A percentile compares a stretch with the other conserved stretches of the same genome.
These are phyloP conservation scores for Xanthoconium purpureum DNA, from an alignment of 768 basidiomycete species.

Conservation along the genomic window DNA sequence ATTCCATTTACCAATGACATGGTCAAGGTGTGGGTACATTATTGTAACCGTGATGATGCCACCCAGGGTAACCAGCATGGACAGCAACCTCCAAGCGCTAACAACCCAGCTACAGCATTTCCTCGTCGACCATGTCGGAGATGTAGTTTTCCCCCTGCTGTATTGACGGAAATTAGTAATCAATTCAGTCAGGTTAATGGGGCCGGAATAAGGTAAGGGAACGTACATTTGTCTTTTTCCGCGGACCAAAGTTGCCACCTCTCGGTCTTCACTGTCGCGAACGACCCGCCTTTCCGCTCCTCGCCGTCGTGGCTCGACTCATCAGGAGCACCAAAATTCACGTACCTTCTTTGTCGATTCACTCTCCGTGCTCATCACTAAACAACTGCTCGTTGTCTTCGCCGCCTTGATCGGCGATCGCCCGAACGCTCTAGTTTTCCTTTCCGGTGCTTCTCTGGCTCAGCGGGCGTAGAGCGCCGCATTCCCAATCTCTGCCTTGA, in stretches of 20 bases:
- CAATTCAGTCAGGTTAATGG: neutral
- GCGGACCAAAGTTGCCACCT: constrained; percentile 49
- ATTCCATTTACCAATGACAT: too few species aligned
- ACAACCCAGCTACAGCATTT: too few species aligned
- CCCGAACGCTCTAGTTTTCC: constrained; percentile 62
- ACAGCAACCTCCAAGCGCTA: too few species aligned
- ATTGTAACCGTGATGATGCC: too few species aligned
- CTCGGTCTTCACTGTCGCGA: constrained; percentile 77
- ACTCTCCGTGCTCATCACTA: constrained; percentile 60
- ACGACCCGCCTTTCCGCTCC: constrained; percentile 71
- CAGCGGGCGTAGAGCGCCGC: constrained; percentile 37
- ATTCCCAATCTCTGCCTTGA: constrained; percentile 49
- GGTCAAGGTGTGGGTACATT: too few species aligned
- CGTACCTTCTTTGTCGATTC: constrained; percentile 69
- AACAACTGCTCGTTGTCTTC: constrained; percentile 63
- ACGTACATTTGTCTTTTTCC: constrained; percentile 78
- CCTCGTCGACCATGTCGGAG: constrained; percentile 82
- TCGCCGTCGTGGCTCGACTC: constrained; percentile 34
- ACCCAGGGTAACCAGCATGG: too few species aligned
- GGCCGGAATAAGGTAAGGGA: too few species aligned
- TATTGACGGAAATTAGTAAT: constrained; percentile 3
- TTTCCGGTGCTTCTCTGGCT: constrained; percentile 77
- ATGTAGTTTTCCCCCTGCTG: constrained; percentile 87
- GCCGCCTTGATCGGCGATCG: constrained; percentile 38
- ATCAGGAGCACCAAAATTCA: neutral